A percentile compares a stretch with the other conserved stretches of the same genome.
Conservation (phyloP, 768 basidiomycete genomes). For the Boletus rex-veris region DNA sequence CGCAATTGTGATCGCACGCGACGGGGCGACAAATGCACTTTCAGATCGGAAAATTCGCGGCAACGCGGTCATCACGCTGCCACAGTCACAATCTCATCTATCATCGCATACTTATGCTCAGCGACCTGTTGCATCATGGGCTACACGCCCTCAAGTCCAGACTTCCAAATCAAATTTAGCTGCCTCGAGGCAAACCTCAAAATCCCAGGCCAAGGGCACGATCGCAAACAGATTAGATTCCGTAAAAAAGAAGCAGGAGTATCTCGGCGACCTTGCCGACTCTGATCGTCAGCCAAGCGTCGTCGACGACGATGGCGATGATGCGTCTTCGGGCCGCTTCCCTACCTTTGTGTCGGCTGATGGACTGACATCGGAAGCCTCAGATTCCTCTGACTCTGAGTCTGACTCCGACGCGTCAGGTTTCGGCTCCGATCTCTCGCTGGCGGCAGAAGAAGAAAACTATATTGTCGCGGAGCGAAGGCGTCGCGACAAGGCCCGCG, state of each 20-base stretch:
- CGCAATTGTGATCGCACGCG: conserved; percentile 35
- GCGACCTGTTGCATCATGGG: conserved; percentile 23
- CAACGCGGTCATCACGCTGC: conserved; percentile 35
- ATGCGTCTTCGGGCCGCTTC: conserved; percentile 40
- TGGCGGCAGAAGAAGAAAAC: conserved; percentile 60
- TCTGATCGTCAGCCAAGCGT: conserved; percentile 35
- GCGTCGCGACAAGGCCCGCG: conserved; percentile 48
- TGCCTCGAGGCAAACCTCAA: conserved; percentile 35
- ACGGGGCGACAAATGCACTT: conserved; percentile 12
- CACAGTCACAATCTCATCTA: conserved; percentile 36
- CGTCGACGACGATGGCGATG: conserved; percentile 32
- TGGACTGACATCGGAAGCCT: conserved; percentile 46
- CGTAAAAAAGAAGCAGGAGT: conserved; percentile 16
- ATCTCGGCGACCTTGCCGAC: conserved; percentile 18
- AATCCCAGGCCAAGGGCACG: conserved; percentile 39
- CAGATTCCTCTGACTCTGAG: conserved; percentile 43
- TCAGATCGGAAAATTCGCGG: conserved; percentile 23
- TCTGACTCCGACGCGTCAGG: conserved; percentile 34
- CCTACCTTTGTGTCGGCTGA: conserved; percentile 72
- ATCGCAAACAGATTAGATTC: conserved; percentile 25
- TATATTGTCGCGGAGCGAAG: conserved; percentile 50
- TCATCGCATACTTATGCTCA: conserved; percentile 23
- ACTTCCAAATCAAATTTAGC: conserved; percentile 28
- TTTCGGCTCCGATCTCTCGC: conserved; percentile 52
- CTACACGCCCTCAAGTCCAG: conserved; percentile 22